phyloP scores from a whole-genome alignment of 495 filamentous ascomycete genomes.

The Xylaria flabelliformis region DNA sequence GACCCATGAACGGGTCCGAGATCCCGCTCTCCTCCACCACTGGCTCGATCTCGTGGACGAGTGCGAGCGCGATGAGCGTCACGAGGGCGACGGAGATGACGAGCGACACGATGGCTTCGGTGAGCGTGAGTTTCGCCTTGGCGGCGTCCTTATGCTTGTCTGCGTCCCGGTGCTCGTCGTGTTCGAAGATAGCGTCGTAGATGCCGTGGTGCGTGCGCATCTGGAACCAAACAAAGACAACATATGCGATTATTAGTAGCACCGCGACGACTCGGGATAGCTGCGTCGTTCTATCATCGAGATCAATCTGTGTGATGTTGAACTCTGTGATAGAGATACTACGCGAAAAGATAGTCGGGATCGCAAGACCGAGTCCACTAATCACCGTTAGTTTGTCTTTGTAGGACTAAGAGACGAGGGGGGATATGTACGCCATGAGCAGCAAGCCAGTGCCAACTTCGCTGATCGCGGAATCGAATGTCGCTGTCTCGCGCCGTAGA shows the following conservation, averaged over 20 bases:
- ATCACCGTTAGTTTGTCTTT: slow-evolving; percentile 25
- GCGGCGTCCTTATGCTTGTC: slow-evolving; percentile 69
- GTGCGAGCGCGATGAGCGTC: slow-evolving; percentile 77
- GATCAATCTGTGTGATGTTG: slow-evolving; percentile 42
- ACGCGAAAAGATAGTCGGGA: slow-evolving; percentile 78
- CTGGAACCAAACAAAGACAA: slow-evolving; percentile 82
- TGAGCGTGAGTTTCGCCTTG: slow-evolving; percentile 77
- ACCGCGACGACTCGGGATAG: slow-evolving; percentile 80
- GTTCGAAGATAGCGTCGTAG: slow-evolving; percentile 66
- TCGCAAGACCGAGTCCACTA: slow-evolving; percentile 76
- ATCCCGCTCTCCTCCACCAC: slow-evolving; percentile 70
- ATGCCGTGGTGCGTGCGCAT: slow-evolving; percentile 81
- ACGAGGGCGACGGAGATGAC: slow-evolving; percentile 73
- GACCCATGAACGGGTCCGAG: slow-evolving; percentile 79
- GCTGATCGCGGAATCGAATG: slow-evolving; percentile 76
- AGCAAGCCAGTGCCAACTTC: slow-evolving; percentile 83
- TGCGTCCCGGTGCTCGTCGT: slow-evolving; percentile 72
- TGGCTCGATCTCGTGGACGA: slow-evolving; percentile 79
- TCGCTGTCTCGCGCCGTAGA: slow-evolving; percentile 65
- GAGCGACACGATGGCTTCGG: slow-evolving; percentile 75
- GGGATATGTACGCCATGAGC: slow-evolving; percentile 68
- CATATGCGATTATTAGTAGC: slow-evolving; percentile 79
- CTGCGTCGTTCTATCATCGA: slow-evolving; percentile 59
- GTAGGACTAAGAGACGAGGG: neutral
- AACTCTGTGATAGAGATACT: slow-evolving; percentile 55